These are phyloP conservation scores for Mycena floridula DNA, from an alignment of 768 basidiomycete genomes.

Conservation along the genomic window DNA sequence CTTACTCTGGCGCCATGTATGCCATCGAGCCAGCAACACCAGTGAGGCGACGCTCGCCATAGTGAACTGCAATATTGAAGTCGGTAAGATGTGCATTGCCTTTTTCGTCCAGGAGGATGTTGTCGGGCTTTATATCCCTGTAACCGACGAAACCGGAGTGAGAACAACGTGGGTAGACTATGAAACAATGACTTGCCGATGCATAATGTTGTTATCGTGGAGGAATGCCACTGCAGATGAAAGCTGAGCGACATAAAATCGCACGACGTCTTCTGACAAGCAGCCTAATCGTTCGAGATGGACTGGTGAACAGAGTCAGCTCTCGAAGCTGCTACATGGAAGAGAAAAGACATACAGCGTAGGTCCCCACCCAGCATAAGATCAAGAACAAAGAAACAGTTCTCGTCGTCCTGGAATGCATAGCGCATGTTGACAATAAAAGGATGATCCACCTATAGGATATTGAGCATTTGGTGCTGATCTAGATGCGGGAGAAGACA, in stretches of 20 bases:
- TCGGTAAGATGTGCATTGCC: slow-evolving; percentile 97
- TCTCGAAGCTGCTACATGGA: slow-evolving; percentile 1
- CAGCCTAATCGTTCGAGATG: slow-evolving; percentile 80
- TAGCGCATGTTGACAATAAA: slow-evolving; percentile 94
- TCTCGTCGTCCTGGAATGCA: slow-evolving; percentile 97
- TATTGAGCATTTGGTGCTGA: slow-evolving; percentile 11
- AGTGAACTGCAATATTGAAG: slow-evolving; percentile 99
- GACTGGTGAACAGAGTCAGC: slow-evolving; percentile 39
- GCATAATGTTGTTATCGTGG: slow-evolving; percentile 92
- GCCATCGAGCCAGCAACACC: slow-evolving; percentile 98
- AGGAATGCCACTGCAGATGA: slow-evolving; percentile 85
- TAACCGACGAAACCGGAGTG: too few relatives aligned
- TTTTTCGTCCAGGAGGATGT: slow-evolving; percentile 91
- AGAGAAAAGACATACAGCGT: slow-evolving; percentile 56
- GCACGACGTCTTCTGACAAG: slow-evolving; percentile 71
- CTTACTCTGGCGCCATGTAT: slow-evolving; percentile 90
- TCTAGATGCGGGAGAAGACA: slow-evolving; percentile 12
- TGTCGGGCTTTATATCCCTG: slow-evolving; percentile 96
- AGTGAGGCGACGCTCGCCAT: slow-evolving; percentile 78
- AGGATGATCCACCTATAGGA: slow-evolving; percentile 80
- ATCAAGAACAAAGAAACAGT: slow-evolving; percentile 97
- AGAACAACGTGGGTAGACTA: slow-evolving; percentile 19
- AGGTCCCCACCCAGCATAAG: slow-evolving; percentile 96
- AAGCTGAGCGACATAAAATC: slow-evolving; percentile 87
- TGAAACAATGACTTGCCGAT: slow-evolving; percentile 57